Evolutionary conservation across 2,329 filamentous ascomycete genomes (phyloP).

Genomic region (Sclerotinia glacialis): DNA sequence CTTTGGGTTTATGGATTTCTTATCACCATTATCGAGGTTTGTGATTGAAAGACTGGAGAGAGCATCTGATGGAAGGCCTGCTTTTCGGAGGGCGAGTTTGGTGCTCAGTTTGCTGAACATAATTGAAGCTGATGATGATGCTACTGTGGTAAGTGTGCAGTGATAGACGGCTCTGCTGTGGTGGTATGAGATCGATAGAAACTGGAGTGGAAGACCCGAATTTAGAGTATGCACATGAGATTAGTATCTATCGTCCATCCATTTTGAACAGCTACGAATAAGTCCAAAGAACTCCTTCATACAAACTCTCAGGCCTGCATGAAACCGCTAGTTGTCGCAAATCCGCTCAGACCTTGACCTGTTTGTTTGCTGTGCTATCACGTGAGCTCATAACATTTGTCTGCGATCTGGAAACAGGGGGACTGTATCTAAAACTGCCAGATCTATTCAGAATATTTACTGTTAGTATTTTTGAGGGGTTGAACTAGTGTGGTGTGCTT

Average conservation of each 20-base stretch:
- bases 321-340: slow-evolving; percentile 19
- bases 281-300: background rate
- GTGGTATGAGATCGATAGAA: background rate
- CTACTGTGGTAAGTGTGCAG: background rate
- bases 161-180: background rate
- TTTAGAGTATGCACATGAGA: background rate
- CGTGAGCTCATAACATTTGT: background rate
- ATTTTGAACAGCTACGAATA: background rate
- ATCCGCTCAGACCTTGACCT: slow-evolving; percentile 15
- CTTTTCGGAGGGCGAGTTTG: slow-evolving; percentile 38
- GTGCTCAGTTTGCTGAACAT: slow-evolving; percentile 39
- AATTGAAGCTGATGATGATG: background rate
- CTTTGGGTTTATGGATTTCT: slow-evolving; percentile 26
- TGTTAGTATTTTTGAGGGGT: background rate
- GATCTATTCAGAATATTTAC: background rate
- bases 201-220: background rate
- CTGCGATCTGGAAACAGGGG: background rate
- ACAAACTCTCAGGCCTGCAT: slow-evolving; percentile 7
- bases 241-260: background rate
- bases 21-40: slow-evolving; percentile 17
- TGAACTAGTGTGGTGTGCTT: background rate
- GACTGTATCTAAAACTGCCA: background rate
- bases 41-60: slow-evolving; percentile 26
- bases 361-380: background rate
- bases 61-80: slow-evolving; percentile 34